Percentiles rank a stretch among this genome's conserved stretches.
These are phyloP conservation scores for Syncephalastrum contaminatum DNA, from an alignment of 371 early-diverging fungal genomes.

Conservation along the genomic window DNA sequence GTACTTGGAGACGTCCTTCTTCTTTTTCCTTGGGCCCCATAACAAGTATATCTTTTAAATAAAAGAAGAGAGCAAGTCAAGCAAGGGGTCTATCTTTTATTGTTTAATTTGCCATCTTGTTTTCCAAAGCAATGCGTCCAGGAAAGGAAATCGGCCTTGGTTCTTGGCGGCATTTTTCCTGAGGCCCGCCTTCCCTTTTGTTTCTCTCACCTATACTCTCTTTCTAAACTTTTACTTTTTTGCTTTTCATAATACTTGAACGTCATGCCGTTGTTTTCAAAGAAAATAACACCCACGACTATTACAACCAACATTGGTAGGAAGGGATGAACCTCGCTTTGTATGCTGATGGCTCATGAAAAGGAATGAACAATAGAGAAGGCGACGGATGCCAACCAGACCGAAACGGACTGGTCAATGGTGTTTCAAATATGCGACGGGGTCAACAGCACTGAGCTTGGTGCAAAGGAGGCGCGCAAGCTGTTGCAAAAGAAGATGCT, in stretches of 20 bases:
- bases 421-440: constrained; percentile 43
- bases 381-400: constrained; percentile 25
- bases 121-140: background rate
- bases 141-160: constrained; percentile 2
- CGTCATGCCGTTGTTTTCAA: constrained; percentile 40
- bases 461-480: constrained; percentile 52
- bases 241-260: background rate
- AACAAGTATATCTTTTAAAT: too few relatives aligned
- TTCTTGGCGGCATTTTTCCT: background rate
- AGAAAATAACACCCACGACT: constrained; percentile 40
- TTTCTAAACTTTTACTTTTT: background rate
- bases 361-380: constrained; percentile 21
- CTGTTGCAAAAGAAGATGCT: constrained; percentile 51
- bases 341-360: constrained; percentile 4
- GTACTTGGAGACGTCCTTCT: too few relatives aligned
- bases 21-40: too few relatives aligned
- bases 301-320: constrained; percentile 43
- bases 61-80: too few relatives aligned
- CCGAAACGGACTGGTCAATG: constrained; percentile 43
- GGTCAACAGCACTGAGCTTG: constrained; percentile 37
- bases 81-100: too few relatives aligned
- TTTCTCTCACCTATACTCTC: constrained; percentile 1
- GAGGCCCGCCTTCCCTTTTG: background rate
- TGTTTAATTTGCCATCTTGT: background rate
- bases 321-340: background rate